These are phyloP conservation scores for Candida tibetensis DNA, from an alignment of 805 yeast genomes.

Conservation along the genomic window DNA sequence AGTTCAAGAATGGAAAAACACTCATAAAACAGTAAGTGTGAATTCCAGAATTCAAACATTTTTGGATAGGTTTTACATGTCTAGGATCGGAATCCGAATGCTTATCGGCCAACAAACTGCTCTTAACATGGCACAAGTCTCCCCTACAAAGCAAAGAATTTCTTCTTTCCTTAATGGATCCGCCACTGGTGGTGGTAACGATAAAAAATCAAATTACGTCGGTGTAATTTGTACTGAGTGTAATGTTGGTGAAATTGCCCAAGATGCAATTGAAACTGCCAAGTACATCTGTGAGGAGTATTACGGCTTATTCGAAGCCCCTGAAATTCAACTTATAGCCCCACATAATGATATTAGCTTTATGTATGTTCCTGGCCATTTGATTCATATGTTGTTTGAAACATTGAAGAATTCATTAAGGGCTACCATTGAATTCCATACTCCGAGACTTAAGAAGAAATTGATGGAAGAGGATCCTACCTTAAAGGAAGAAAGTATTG, in stretches of 20 bases:
- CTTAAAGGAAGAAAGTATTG: conserved; percentile 33
- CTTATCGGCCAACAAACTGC: conserved; percentile 93
- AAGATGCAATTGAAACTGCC: conserved; percentile 88
- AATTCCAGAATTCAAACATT: conserved; percentile 77
- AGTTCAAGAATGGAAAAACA: conserved; percentile 82
- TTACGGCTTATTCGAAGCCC: conserved; percentile 84
- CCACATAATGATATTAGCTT: conserved; percentile 68
- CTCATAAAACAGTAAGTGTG: conserved; percentile 46
- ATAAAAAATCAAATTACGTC: conserved; percentile 58
- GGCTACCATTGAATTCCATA: conserved; percentile 83
- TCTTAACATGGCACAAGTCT: conserved; percentile 61
- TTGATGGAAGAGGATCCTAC: conserved; percentile 42
- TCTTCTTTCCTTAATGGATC: conserved; percentile 35
- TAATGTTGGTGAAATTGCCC: conserved; percentile 77
- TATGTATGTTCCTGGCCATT: conserved; percentile 92
- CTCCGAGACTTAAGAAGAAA: conserved; percentile 44
- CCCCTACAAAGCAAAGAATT: conserved; percentile 38
- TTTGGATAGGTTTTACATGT: conserved; percentile 83
- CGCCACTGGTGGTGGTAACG: conserved; percentile 10
- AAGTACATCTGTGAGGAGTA: conserved; percentile 88
- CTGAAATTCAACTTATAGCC: conserved; percentile 75
- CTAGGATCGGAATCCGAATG: conserved; percentile 90
- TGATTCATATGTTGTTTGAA: conserved; percentile 88
- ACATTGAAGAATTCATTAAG: conserved; percentile 81
- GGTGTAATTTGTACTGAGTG: conserved; percentile 88